These are phyloP conservation scores for Solanum lycopersicoides DNA, from an alignment of 257 asterid genomes.

Conservation along the genomic window DNA sequence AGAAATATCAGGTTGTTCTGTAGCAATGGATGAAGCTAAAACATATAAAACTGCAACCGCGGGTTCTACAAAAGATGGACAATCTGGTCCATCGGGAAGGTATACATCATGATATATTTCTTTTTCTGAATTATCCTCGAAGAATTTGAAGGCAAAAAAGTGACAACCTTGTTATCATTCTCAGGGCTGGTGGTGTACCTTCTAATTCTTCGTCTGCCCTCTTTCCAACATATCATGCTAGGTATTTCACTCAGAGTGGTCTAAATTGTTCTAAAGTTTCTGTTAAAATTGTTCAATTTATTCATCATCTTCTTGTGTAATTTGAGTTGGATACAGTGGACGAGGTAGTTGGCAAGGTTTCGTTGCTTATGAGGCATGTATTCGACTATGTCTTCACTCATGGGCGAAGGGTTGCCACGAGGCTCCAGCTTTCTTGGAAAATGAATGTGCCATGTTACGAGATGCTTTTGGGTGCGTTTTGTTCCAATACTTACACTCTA, in stretches of 20 bases:
- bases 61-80: conserved; percentile 19
- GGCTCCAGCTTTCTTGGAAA: conserved; percentile 76
- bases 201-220: conserved; percentile 41
- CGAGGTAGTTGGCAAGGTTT: conserved; percentile 73
- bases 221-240: conserved; percentile 84
- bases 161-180: background rate
- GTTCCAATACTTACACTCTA: background rate
- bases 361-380: conserved; percentile 87
- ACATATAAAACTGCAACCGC: conserved; percentile 3
- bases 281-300: background rate
- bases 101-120: conserved; percentile 6
- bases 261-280: background rate
- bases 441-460: conserved; percentile 78
- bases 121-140: background rate
- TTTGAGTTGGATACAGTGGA: conserved; percentile 46
- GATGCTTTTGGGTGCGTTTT: conserved; percentile 71
- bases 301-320: conserved; percentile 2
- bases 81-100: conserved; percentile 40
- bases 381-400: conserved; percentile 83
- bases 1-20: conserved; percentile 23
- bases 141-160: background rate
- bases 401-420: conserved; percentile 72
- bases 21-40: conserved; percentile 20
- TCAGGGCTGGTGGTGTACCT: conserved; percentile 56
- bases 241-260: conserved; percentile 26